Base-by-base conservation (phyloP, 2,329 filamentous ascomycete genomes). In the Zelopaecilomyces penicillatus region DNA sequence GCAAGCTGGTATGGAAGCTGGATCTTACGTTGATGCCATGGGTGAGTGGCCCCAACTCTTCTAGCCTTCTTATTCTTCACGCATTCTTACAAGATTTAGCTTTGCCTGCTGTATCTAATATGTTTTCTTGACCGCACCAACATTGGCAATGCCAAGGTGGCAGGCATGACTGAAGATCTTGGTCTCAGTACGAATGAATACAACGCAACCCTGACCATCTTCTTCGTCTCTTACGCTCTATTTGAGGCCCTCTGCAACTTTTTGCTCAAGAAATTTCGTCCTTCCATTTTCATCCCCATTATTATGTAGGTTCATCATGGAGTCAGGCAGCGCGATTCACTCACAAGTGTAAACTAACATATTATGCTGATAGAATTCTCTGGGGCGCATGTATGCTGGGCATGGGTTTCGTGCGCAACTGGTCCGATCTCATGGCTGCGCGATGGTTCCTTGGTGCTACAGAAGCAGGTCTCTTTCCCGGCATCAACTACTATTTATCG, bases 221-320 rank as follows among this genome's bases (percentile, higher is more conserved):
- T 94, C 68, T 95, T 94, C 67, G 74, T 94, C 39, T 88, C 85
- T 1, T 95, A 95, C 61, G 75, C 85, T 2, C 65, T 89, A 30
- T 88, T 87, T 51, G 87, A 91, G 61, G 80, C 82, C 0, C 54
- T 88, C 39, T 88, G 86, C 47, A 94, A 94, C 61, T 69, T 90
- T 39, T 65, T 94, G 26, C 78, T 95, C 47, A 94, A 93, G 65
- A 75, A 73, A n/a, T 67, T 87, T 50, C 75, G 80, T 1, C 88
- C 88, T 0, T 87, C 82, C 36, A 66, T 89, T 42, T 95, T 94
- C 59, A 80, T 93, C 44, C 85, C 88, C 2, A 68, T 76, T 30
- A 93, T 93, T 57, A 94, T 95, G 83, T 73, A 76, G 52, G 70
- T 28, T 19, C 19, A 19, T 19, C 19, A 19, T 19, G 19, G 19